Conservation (phyloP, 2,329 filamentous ascomycete genomes). For the Camillea tinctor region DNA sequence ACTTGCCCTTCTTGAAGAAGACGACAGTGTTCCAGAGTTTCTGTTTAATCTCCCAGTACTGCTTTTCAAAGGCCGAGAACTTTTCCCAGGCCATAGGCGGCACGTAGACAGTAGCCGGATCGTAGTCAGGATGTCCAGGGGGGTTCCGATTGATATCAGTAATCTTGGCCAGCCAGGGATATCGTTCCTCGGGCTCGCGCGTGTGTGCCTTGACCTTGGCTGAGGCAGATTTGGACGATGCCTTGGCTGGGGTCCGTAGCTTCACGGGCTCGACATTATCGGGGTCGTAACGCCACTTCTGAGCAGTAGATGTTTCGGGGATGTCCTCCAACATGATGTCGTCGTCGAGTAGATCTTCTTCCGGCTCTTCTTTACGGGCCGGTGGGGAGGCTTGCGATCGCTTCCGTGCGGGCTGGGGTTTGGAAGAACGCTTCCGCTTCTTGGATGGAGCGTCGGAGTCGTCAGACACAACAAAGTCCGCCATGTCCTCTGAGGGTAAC, state of each 20-base stretch:
- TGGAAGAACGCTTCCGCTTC: constrained; percentile 72
- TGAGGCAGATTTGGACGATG: constrained; percentile 33
- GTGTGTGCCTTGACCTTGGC: constrained; percentile 69
- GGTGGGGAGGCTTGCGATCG: constrained; percentile 56
- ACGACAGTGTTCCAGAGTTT: constrained; percentile 97
- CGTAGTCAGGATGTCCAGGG: constrained; percentile 80
- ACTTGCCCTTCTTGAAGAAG: constrained; percentile 99
- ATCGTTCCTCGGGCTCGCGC: constrained; percentile 80
- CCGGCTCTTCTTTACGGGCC: constrained; percentile 30
- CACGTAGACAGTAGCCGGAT: constrained; percentile 87
- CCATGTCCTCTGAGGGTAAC: constrained; percentile 60
- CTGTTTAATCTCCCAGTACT: constrained; percentile 99
- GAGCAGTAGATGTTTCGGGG: constrained; percentile 68
- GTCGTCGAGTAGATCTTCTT: constrained; percentile 45
- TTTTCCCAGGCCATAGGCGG: constrained; percentile 75
- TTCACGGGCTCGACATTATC: constrained; percentile 40
- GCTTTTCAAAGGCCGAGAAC: constrained; percentile 94
- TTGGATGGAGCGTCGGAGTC: constrained; percentile 74
- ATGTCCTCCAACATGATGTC: constrained; percentile 56
- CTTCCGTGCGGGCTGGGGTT: constrained; percentile 58
- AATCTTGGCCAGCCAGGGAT: constrained; percentile 86
- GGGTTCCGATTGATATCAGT: constrained; percentile 81
- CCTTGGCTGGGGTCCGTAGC: constrained; percentile 16
- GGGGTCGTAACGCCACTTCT: constrained; percentile 73
- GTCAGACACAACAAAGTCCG: constrained; percentile 84